Base-by-base conservation (phyloP, 352 stramenopile genomes). In the Aphanomyces stellatus region DNA sequence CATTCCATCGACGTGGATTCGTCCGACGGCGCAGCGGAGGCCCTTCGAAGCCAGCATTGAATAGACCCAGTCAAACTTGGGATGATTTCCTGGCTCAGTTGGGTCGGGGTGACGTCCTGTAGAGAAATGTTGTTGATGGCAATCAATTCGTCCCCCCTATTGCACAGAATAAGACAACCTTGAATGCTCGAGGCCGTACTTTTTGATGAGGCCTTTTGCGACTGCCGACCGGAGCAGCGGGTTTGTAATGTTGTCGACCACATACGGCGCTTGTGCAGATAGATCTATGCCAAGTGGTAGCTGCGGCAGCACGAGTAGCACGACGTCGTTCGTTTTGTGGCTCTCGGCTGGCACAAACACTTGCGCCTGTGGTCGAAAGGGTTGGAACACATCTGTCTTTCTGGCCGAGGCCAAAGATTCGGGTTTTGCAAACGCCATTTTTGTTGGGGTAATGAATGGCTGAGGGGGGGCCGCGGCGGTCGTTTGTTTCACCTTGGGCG, bases 201-300 rank as follows among this genome's bases (percentile, higher is more conserved):
- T 72, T 24, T 79, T 70, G 24, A 92, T 72, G 25, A 92, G 70
- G 4, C 74, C 84, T 55, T 63, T 69, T 13, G 69, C n/a, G 13
- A 92, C 53, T 2, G 84, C 84, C 30, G 75, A 72, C n/a, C 69
- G 6, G 17, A 90, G 62, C 0, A 74, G 55, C 1, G 56, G 33
- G 51, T 89, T 90, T n/a, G 34, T 55, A 0, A 74, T 79, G 30
- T 63, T 75, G 19, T 53, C 15, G 8, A 69, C 69, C 34, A 61
- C 69, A 1, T 82, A 59, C 63, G 40, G 62, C 0, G 48, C n/a
- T 24, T 74, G 69, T 6, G 69, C 73, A 3, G 56, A 28, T 30
- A 90, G 72, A 25, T 77, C 78, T 8, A 93, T 71, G 24, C 80
- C 81, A n/a, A 91, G 69, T 31, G 82, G 81, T 19, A 81, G 63